A percentile compares a stretch with the other conserved stretches of the same genome.
phyloP scores from a whole-genome alignment of 2,329 filamentous ascomycete species.

The Penicillium sp. region DNA sequence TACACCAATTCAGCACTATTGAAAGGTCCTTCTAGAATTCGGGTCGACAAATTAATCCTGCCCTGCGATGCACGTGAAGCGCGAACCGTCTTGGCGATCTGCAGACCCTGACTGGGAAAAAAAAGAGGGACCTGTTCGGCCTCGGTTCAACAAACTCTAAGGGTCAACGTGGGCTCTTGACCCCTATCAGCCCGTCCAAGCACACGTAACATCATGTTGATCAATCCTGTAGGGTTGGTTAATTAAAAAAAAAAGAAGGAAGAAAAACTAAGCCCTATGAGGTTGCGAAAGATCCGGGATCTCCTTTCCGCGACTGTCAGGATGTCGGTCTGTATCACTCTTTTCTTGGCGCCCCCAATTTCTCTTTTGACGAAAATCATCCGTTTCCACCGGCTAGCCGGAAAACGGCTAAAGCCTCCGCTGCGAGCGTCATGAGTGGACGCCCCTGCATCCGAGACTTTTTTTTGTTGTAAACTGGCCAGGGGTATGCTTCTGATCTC shows the following conservation, averaged over 20 bases:
- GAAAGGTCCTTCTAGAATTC: constrained; percentile 2
- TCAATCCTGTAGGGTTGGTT: no score
- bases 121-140: not conserved
- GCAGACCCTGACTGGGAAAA: not conserved
- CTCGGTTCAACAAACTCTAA: not conserved
- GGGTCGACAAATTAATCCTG: not conserved
- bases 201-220: no score
- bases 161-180: no score
- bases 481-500: not conserved
- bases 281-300: not conserved
- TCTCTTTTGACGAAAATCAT: not conserved
- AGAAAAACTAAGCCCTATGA: not conserved
- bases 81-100: not conserved
- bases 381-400: not conserved
- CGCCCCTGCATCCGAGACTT: not conserved
- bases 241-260: no score
- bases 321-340: not conserved
- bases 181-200: no score
- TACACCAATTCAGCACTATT: not conserved
- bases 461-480: not conserved
- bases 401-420: not conserved
- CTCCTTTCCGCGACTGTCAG: not conserved
- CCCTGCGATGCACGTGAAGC: not conserved
- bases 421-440: not conserved
- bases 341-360: constrained; percentile 3